Evolutionary conservation across 2,329 filamentous ascomycete species (phyloP).

Genomic region (Cladosporium sp.): DNA sequence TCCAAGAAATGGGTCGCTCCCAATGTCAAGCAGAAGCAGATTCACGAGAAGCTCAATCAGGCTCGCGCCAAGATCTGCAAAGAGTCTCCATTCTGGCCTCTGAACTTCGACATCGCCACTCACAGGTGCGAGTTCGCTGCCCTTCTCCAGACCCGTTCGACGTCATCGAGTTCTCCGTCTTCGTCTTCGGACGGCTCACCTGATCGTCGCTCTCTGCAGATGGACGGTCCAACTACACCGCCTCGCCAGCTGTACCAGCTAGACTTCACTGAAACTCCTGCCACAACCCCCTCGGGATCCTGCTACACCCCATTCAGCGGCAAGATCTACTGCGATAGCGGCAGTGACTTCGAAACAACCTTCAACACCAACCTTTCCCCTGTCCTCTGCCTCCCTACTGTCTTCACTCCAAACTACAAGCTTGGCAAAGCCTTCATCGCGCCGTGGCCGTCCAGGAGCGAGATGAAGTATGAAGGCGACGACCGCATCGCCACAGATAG

Average conservation of each 20-base stretch:
- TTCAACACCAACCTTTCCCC: slow-evolving; percentile 20
- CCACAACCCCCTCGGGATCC: background rate
- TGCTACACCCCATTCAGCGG: slow-evolving; percentile 2
- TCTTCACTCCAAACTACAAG: slow-evolving; percentile 28
- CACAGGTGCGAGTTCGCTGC: slow-evolving; percentile 20
- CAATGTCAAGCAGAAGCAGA: slow-evolving; percentile 13
- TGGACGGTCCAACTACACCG: background rate
- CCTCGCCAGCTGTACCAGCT: background rate
- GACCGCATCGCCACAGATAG: slow-evolving; percentile 43
- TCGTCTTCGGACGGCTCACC: background rate
- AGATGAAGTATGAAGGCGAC: slow-evolving; percentile 47
- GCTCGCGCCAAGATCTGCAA: slow-evolving; percentile 23
- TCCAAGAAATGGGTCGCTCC: slow-evolving; percentile 19
- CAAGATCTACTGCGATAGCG: slow-evolving; percentile 16
- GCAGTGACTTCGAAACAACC: slow-evolving; percentile 16
- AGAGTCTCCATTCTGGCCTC: slow-evolving; percentile 23
- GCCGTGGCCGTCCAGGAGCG: slow-evolving; percentile 37
- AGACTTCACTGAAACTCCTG: background rate
- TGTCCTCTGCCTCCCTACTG: slow-evolving; percentile 36
- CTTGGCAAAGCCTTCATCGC: slow-evolving; percentile 28
- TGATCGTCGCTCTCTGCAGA: background rate
- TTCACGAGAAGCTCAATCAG: slow-evolving; percentile 19
- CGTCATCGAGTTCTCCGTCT: background rate
- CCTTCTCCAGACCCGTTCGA: background rate
- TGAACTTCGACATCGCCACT: slow-evolving; percentile 22